phyloP scores from a whole-genome alignment of 441 rosid genomes.

The Omphalea diandra region DNA sequence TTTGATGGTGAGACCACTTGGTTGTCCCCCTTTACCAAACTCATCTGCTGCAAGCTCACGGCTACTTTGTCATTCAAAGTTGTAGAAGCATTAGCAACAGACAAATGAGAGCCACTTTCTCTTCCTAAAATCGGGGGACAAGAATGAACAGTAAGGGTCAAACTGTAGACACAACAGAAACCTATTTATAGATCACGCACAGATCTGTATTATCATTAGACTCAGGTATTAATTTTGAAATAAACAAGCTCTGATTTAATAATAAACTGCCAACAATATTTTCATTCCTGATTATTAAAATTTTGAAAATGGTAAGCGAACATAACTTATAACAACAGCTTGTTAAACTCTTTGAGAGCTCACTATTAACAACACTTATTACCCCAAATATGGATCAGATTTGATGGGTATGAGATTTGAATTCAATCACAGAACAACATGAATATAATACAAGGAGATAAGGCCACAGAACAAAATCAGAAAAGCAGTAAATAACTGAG shows the following conservation, averaged over 20 bases:
- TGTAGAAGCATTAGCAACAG: slow-evolving; percentile 26
- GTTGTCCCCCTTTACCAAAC: slow-evolving; percentile 29
- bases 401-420: too few species aligned
- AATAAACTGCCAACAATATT: slow-evolving; percentile 3
- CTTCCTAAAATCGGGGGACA: slow-evolving; percentile 20
- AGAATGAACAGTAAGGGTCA: not conserved
- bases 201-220: not conserved
- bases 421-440: not conserved
- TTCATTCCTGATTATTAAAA: not conserved
- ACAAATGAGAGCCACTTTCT: slow-evolving; percentile 13
- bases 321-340: not conserved
- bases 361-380: not conserved
- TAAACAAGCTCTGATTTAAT: not conserved
- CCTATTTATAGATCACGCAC: not conserved
- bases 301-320: not conserved
- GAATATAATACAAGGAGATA: not conserved
- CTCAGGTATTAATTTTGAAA: not conserved
- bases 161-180: not conserved
- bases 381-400: not conserved
- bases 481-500: not conserved
- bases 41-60: slow-evolving; percentile 35
- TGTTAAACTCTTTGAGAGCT: not conserved
- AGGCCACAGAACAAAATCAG: not conserved
- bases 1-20: slow-evolving; percentile 18
- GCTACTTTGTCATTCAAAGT: slow-evolving; percentile 27